Base-by-base conservation (phyloP, 2,329 filamentous ascomycete genomes). In the Myrmaecium sp. region DNA sequence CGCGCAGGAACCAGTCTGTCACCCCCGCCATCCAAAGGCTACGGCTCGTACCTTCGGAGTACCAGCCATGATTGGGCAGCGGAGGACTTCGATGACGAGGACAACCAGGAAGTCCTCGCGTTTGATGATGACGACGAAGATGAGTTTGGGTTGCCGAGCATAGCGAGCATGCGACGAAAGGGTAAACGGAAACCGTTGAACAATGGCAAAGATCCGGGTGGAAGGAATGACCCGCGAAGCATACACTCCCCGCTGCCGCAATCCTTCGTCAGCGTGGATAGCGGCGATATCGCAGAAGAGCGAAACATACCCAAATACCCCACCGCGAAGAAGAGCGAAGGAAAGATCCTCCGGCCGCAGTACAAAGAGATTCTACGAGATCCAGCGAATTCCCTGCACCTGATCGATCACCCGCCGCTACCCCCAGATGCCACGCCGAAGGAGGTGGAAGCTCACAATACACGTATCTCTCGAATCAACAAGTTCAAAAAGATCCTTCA, bases 401-500 rank as follows among this genome's bases (percentile, higher is more conserved):
- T 98, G 5, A 95, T 98, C 41, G 79, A 79, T 40, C 84, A 98
- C 52, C 74, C 83, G 5, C 58, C 79, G 1, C 62, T 79, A 23
- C 71, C 81, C 7, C 55, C 66, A 14, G 75, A 77, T 44, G 81
- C 84, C 3, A 68, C 73, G 1, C 65, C 74, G 2, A 95, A 91
- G 48, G 82, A 94, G 46, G 62, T 75, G 11, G 86, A 95, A 45
- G 76, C 74, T 8, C 74, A 92, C 46, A 84, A 79, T 30, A 78
- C 84, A 23, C 73, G 82, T 33, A 89, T 93, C 41, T 78, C 80
- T 5, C 74, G 89, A 35, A 98, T 98, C 49, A 94, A 98, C 57
- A 95, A 95, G 48, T 98, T 98, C 58, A 98, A 98, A 54, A 78
- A 77, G 41, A 80, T 98, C 27, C 62, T 98, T 5, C 89, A 98